Base-by-base conservation (phyloP, 108 stramenopile species). In the Cyclotella kingstonii region DNA sequence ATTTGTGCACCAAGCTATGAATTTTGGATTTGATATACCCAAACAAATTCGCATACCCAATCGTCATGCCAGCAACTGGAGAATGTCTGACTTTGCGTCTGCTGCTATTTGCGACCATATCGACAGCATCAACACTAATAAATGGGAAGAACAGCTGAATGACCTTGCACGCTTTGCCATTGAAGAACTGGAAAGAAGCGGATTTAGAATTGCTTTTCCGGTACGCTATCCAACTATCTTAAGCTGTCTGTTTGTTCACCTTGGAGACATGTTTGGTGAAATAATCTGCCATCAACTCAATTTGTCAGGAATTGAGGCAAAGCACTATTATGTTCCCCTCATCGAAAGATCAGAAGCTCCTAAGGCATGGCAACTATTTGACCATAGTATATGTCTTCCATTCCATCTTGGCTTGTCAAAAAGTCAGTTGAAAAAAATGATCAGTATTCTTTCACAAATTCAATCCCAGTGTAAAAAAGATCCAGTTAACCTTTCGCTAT, bases 61-160 rank as follows among this genome's bases (percentile, higher is more conserved):
- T 19, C 52, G 52, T 5, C 14, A 27, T 31, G 26, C 52, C 52
- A 5, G 4, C 28, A 54, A 54, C 29, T 54, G 52, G 52, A 28
- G 52, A 54, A 54, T 54, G 52, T 54, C 52, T 2, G 52, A 54
- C 29, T 54, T 54, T 31, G 52, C 52, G 29, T 27, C 52, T 54
- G 52, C 28, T 3, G 52, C 30, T n/a, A 54, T 54, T 8, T 54
- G 52, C 33, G 52, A 54, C 33, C 52, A 54, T 31, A 54, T 54
- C 33, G 52, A 54, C 33, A 2, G 1, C 2, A 19, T 54, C 29
- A 54, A 2, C 1, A 2, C 1, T 4, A 12, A 54, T 5, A 54
- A 8, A 2, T 54, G 52, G 52, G 52, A 29, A 5, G 29, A 27
- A 12, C 1, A 34, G 28, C 52, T 29, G 5, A 54, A 23, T 27